Evolutionary conservation across 2,329 filamentous ascomycete genomes (phyloP), one percentile per base, ranked within the genome.

Genomic region (Aspergillus felis): DNA sequence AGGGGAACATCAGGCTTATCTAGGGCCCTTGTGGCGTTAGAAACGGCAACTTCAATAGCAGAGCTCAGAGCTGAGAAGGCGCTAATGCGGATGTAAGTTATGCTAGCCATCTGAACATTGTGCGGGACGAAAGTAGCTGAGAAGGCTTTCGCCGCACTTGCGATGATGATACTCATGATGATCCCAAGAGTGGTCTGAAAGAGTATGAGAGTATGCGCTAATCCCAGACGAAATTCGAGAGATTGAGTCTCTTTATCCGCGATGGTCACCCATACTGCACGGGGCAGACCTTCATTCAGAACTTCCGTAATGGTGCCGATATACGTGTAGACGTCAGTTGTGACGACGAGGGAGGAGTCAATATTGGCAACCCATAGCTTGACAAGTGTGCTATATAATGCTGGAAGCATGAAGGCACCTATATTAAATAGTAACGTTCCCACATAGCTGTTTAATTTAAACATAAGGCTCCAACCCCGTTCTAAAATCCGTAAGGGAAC

Each of bases 1-100:
- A 91, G 73, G 0, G 87, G 87, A 0, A 90, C 85, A 65, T 91
- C 87, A 0, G 87, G 87, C 52, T 84, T 81, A 67, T 90, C 88
- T 1, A 91, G 72, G 0, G 88, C 85, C 47, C 87, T 76, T 0
- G 87, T 89, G 0, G 82, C 81, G 1, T 81, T 78, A 0, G 82
- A 78, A 0, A 90, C 83, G 0, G 87, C 84, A 0, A 82, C 82
- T 67, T 90, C 85, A 3, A 90, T 70, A 0, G 87, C 81, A 0
- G 83, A 84, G 53, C 82, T 84, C 0, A 90, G 72, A 0, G 85
- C 81, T 0, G 82, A 83, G 57, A 90, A 88, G 0, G 86, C 81
- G 1, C 80, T 80, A 57, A 90, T 85, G 1, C 85, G 81, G 1
- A 90, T 81, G 61, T 91, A 91, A 0, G 75, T 84, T 27, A 90